These are phyloP conservation scores for Mycena galopus DNA, from an alignment of 768 basidiomycete genomes.

Conservation along the genomic window DNA sequence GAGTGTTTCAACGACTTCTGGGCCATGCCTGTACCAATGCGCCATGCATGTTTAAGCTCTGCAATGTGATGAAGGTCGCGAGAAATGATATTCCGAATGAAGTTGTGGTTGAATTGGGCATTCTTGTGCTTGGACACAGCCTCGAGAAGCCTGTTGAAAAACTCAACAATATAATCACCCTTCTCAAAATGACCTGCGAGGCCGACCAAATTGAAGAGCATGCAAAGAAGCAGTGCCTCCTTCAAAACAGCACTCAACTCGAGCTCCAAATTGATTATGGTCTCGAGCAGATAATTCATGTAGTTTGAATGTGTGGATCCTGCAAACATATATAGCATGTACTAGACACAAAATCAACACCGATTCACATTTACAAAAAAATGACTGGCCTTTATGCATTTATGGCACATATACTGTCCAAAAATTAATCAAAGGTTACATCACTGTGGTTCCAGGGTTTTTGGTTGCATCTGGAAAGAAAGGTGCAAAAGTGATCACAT, in stretches of 20 bases:
- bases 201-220: constrained; percentile 21
- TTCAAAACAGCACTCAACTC: constrained; percentile 42
- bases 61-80: constrained; percentile 49
- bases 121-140: constrained; percentile 43
- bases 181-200: constrained; percentile 24
- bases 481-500: too few relatives aligned
- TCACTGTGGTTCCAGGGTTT: too few relatives aligned
- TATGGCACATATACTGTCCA: too few relatives aligned
- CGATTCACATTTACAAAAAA: too few relatives aligned
- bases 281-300: constrained; percentile 48
- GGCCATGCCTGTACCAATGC: constrained; percentile 39
- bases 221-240: constrained; percentile 40
- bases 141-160: constrained; percentile 49
- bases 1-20: constrained; percentile 39
- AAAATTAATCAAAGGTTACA: too few relatives aligned
- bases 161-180: constrained; percentile 50
- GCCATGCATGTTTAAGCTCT: constrained; percentile 45
- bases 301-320: constrained; percentile 52
- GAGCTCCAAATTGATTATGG: constrained; percentile 45
- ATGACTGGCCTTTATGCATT: too few relatives aligned
- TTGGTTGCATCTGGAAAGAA: too few relatives aligned
- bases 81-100: constrained; percentile 45
- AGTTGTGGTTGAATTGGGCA: constrained; percentile 44
- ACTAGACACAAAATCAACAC: too few relatives aligned
- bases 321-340: constrained; percentile 49